Evolutionary conservation across 257 asterid genomes (phyloP), one percentile per base, ranked within the genome.

Genomic region (Solanum sejunctum): DNA sequence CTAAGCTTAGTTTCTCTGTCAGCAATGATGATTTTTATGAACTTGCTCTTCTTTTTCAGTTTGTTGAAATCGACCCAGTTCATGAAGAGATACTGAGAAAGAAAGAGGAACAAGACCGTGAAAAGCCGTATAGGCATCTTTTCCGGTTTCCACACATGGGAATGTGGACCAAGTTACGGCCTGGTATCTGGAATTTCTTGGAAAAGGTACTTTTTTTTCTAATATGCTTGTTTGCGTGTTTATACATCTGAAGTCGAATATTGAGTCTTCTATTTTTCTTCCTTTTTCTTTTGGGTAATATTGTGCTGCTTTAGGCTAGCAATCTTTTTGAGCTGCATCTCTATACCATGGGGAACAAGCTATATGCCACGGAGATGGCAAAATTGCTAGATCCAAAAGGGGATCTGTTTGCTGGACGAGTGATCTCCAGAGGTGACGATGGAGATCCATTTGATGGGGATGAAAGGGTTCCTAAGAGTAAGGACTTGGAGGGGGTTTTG

Each of bases 121-220:
- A 94, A 82, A 97, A 94, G 90, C 89, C 94, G 58, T 92, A 88
- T 17, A 91, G 95, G 90, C 98, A 97, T 88, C 92, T 97, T 58
- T 94, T 95, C 84, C 92, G 98, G 83, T 97, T 95, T 90, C 98
- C 97, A 45, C 98, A 97, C 87, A 97, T 97, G 99, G 92, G 90
- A 84, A 97, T 97, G 99, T 97, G 99, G 99, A 97, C 99, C 71
- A 97, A 97, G 86, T 88, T 97, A 89, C 95, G 99, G 60, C 99
- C 99, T 81, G 99, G 99, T 87, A 90, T 97, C 87, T 97, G 99
- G 99, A 95, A 95, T 86, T 97, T 97, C 90, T 88, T 97, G 92
- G 97, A 94, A 88, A 97, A 93, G 99, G 99, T 95, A 86, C 79
- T 23, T 87, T n/a, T 54, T 23, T 9, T 77, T 28, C 36, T 12